These are phyloP conservation scores for Boletus subparvulus DNA, from an alignment of 768 basidiomycete genomes.

Conservation along the genomic window DNA sequence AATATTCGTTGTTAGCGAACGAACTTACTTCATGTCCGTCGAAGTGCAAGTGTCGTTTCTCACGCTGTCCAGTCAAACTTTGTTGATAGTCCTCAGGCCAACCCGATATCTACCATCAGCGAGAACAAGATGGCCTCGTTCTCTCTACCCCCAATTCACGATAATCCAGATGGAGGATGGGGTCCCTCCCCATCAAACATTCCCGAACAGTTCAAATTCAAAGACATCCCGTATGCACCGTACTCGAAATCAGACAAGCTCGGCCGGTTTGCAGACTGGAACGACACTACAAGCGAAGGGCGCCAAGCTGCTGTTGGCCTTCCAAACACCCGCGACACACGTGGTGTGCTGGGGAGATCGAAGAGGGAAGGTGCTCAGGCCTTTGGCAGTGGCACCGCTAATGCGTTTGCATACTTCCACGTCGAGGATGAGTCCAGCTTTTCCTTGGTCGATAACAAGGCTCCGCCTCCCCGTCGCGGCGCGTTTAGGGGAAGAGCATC, in stretches of 20 bases:
- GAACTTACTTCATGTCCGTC: slow-evolving; percentile 68
- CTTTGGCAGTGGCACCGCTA: slow-evolving; percentile 87
- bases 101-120: slow-evolving; percentile 8
- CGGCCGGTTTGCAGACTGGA: slow-evolving; percentile 97
- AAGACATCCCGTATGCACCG: slow-evolving; percentile 97
- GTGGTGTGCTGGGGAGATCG: slow-evolving; percentile 54
- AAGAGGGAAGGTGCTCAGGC: slow-evolving; percentile 79
- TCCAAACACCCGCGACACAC: slow-evolving; percentile 46
- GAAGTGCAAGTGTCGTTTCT: slow-evolving; percentile 17
- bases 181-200: slow-evolving; percentile 81
- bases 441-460: slow-evolving; percentile 91
- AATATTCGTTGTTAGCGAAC: background rate
- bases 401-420: slow-evolving; percentile 95
- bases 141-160: slow-evolving; percentile 81
- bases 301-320: slow-evolving; percentile 55
- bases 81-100: slow-evolving; percentile 16
- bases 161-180: slow-evolving; percentile 94
- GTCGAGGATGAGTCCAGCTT: slow-evolving; percentile 97
- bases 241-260: slow-evolving; percentile 99
- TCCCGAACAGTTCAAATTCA: slow-evolving; percentile 93
- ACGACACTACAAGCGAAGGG: slow-evolving; percentile 66
- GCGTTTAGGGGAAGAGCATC: slow-evolving; percentile 54
- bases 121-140: slow-evolving; percentile 67
- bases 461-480: slow-evolving; percentile 69
- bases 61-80: slow-evolving; percentile 22